Conservation (phyloP, 176 grass and related monocot species). For the Carex pumila region DNA sequence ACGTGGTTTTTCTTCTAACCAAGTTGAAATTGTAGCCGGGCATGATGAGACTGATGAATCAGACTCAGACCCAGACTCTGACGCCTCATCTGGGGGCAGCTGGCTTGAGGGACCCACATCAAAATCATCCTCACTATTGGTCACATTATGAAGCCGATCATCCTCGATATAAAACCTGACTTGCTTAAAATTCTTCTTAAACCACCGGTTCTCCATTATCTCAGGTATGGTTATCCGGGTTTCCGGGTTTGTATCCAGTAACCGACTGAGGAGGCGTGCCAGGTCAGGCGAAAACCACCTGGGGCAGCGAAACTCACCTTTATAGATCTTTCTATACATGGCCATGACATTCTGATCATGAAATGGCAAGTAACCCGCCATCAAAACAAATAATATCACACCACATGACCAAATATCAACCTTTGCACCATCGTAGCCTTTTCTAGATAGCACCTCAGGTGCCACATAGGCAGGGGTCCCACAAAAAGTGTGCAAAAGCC, state of each 20-base stretch:
- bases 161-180: constrained; percentile 89
- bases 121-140: constrained; percentile 18
- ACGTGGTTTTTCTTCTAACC: constrained; percentile 39
- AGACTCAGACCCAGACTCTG: constrained; percentile 82
- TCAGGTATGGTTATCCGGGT: constrained; percentile 65
- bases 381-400: constrained; percentile 85
- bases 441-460: constrained; percentile 77
- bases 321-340: constrained; percentile 96
- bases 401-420: constrained; percentile 96
- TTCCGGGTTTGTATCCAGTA: constrained; percentile 76
- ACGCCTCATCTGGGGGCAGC: constrained; percentile 22
- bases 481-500: constrained; percentile 94
- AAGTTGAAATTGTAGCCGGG: constrained; percentile 53
- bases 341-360: constrained; percentile 91
- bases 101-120: constrained; percentile 19
- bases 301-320: constrained; percentile 79
- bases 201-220: constrained; percentile 92
- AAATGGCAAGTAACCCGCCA: constrained; percentile 93
- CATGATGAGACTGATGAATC: constrained; percentile 80
- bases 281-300: constrained; percentile 91
- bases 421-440: constrained; percentile 84
- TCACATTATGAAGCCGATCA: constrained; percentile 61
- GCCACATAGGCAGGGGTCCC: constrained; percentile 91
- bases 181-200: constrained; percentile 76
- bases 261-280: constrained; percentile 34